A percentile compares a stretch with the other conserved stretches of the same genome.
These are phyloP conservation scores for Elsinoe batatas DNA, from an alignment of 2,329 filamentous ascomycete species.

Conservation along the genomic window DNA sequence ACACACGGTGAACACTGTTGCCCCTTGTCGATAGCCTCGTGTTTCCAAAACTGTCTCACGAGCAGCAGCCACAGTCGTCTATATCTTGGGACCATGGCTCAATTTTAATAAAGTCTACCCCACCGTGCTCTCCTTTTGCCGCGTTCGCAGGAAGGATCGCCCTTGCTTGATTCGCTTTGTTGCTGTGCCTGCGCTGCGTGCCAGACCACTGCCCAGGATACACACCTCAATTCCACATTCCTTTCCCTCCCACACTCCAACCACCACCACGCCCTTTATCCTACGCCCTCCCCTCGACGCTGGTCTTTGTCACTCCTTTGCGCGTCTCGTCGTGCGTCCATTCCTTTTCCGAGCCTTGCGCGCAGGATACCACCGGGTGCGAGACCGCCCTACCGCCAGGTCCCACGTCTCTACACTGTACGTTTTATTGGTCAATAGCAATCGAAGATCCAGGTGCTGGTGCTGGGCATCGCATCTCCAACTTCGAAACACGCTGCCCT, in stretches of 20 bases:
- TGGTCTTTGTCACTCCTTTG: neutral
- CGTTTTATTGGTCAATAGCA: slow-evolving; percentile 1
- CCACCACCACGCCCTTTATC: slow-evolving; percentile 1
- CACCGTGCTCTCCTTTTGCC: slow-evolving; percentile 80
- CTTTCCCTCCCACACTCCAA: neutral
- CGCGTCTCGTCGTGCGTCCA: slow-evolving; percentile 8
- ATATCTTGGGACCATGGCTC: slow-evolving; percentile 11
- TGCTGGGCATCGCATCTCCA: neutral
- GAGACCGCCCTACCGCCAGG: neutral
- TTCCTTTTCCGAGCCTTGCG: neutral
- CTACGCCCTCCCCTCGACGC: neutral
- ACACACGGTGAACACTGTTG: slow-evolving; percentile 5
- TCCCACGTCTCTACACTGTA: slow-evolving; percentile 1
- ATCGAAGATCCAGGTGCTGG: slow-evolving; percentile 7
- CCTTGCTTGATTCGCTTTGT: neutral
- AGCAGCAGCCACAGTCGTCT: neutral
- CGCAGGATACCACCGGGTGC: neutral
- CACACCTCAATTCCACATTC: slow-evolving; percentile 5
- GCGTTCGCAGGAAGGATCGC: slow-evolving; percentile 40
- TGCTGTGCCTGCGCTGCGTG: slow-evolving; percentile 5
- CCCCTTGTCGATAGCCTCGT: slow-evolving; percentile 5
- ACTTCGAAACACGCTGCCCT: neutral
- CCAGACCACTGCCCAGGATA: slow-evolving; percentile 7
- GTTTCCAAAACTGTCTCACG: slow-evolving; percentile 3
- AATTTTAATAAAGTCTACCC: slow-evolving; percentile 37